Evolutionary conservation across 2,329 filamentous ascomycete species (phyloP).

Genomic region (Colletotrichum sp.): DNA sequence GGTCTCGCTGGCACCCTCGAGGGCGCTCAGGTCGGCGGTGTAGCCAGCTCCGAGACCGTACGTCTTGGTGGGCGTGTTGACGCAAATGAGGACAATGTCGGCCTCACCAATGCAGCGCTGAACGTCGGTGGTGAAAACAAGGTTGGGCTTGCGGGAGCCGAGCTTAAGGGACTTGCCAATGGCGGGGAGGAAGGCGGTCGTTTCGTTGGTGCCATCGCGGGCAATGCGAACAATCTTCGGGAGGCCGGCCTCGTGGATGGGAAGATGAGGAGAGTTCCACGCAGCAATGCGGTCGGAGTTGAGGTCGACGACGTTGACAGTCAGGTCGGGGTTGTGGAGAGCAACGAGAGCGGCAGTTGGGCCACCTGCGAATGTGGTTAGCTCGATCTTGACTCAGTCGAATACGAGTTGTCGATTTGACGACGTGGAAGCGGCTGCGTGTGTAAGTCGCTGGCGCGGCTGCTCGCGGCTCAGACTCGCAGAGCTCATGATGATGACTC

Average conservation of each 20-base stretch:
- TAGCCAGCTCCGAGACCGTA: constrained; percentile 72
- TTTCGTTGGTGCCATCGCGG: constrained; percentile 59
- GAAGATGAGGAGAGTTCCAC: constrained; percentile 77
- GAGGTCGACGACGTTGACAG: constrained; percentile 77
- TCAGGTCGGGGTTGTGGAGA: constrained; percentile 72
- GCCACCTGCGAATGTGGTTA: constrained; percentile 55
- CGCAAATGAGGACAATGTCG: constrained; percentile 76
- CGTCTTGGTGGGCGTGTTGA: constrained; percentile 81
- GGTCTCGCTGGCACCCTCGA: constrained; percentile 72
- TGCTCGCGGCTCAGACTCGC: too few relatives aligned
- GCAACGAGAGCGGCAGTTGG: constrained; percentile 79
- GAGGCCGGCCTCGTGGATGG: constrained; percentile 78
- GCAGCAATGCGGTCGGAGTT: constrained; percentile 68
- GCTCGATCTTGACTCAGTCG: neutral
- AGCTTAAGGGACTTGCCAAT: constrained; percentile 37
- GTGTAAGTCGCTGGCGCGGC: neutral
- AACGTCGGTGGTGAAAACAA: constrained; percentile 76
- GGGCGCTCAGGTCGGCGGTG: constrained; percentile 74
- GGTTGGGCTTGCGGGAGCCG: constrained; percentile 62
- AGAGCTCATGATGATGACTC: neutral
- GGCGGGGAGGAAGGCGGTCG: constrained; percentile 44
- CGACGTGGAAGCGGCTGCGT: neutral
- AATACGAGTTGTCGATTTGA: neutral
- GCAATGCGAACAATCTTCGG: constrained; percentile 70
- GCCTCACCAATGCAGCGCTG: constrained; percentile 66